Evolutionary conservation across 2,329 filamentous ascomycete genomes (phyloP).

Genomic region (Colletotrichum lupini): DNA sequence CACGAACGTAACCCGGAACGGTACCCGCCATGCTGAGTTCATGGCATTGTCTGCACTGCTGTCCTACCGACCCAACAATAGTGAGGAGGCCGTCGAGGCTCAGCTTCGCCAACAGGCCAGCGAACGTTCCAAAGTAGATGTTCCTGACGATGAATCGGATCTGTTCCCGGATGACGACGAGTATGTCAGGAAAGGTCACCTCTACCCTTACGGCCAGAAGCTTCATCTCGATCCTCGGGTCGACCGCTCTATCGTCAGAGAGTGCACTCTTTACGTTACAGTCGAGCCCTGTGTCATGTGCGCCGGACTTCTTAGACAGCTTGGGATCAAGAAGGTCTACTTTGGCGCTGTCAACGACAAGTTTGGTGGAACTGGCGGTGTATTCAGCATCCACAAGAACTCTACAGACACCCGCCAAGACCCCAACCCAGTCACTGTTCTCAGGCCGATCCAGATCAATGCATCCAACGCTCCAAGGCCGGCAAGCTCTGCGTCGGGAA

Average conservation of each 20-base stretch:
- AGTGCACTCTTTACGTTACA: conserved; percentile 89
- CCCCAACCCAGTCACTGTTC: not conserved
- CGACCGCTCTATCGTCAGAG: conserved; percentile 73
- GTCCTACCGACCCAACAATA: conserved; percentile 50
- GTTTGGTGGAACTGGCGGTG: conserved; percentile 95
- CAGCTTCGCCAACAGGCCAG: conserved; percentile 20
- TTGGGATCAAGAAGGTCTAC: conserved; percentile 88
- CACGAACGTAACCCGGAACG: conserved; percentile 90
- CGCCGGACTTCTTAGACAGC: conserved; percentile 89
- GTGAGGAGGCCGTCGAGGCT: conserved; percentile 1
- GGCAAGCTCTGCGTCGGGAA: conserved; percentile 13
- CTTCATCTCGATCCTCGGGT: conserved; percentile 66
- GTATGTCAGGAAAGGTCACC: conserved; percentile 64
- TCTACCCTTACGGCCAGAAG: conserved; percentile 72
- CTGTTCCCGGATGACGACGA: conserved; percentile 56
- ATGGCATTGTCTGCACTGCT: conserved; percentile 77
- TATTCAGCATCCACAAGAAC: conserved; percentile 84
- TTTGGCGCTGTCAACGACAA: conserved; percentile 97
- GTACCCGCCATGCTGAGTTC: conserved; percentile 95
- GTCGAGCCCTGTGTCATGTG: conserved; percentile 99
- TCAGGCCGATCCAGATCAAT: conserved; percentile 14
- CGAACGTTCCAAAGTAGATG: conserved; percentile 37
- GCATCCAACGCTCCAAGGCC: conserved; percentile 10
- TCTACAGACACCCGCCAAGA: conserved; percentile 43
- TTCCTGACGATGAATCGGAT: conserved; percentile 37